Base-by-base conservation (phyloP, 2,329 filamentous ascomycete genomes). In the Trichoderma sp. region DNA sequence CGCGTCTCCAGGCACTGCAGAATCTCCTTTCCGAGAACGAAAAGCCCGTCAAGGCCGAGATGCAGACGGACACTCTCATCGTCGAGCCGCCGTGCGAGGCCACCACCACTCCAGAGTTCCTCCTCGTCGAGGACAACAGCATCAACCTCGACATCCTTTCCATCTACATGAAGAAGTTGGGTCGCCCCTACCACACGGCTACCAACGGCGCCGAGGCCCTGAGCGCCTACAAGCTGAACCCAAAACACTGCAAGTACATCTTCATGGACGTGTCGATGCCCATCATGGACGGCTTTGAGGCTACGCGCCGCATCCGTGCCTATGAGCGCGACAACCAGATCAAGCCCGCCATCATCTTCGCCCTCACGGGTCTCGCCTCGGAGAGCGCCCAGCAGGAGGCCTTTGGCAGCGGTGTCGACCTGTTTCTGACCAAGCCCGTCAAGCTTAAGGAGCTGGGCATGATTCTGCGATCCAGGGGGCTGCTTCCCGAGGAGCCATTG, bases 221-320 rank as follows among this genome's bases (percentile, higher is more conserved):
- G 3, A 73, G 77, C 22, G 71, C 71, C 0, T 80, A 75, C 39
- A 70, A 68, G n/a, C 37, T 69, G 1, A 68, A 71, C 1, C 73
- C 73, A 0, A 70, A 70, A 0, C 61, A 72, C 0, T 80, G 73
- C 27, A 68, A 67, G 0, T 78, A 75, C 59, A 69, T 82, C 0
- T 70, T 82, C 5, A 82, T 80, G 72, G 86, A 88, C 70, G 82
- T 87, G 1, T 86, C 81, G 64, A 88, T 88, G 86, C 86, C 86
- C 0, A 75, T 87, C 3, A 83, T 88, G 72, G 82, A 88, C 69
- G 84, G 84, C 0, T 80, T 86, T 3, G 82, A 83, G 17, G 81
- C 83, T 0, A 86, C 84, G 1, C 76, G 81, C 1, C 76, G 78
- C n/a, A 86, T 87, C 15, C 79, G 85, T 1, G 78, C 80, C 1